phyloP scores from a whole-genome alignment of 2,329 filamentous ascomycete genomes.

The Aspergillus sp. region DNA sequence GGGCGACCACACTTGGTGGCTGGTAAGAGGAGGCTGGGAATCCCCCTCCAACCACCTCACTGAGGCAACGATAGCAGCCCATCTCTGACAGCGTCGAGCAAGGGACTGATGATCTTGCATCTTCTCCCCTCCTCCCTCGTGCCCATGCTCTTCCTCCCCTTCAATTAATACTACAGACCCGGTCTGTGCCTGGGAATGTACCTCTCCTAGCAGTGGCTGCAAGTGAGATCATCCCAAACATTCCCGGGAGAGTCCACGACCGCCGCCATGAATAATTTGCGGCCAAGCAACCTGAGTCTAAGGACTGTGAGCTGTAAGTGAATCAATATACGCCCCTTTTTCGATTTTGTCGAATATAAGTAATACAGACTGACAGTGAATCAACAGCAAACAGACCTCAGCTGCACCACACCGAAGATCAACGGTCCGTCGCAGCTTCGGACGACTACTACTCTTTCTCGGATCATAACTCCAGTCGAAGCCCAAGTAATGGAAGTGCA shows the following conservation, averaged over 20 bases:
- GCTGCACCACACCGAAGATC: conserved; percentile 37
- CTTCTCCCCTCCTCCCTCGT: too few species aligned
- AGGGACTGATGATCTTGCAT: too few species aligned
- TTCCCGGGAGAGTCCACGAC: conserved; percentile 12
- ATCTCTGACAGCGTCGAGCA: too few species aligned
- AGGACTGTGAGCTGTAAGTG: conserved; percentile 37
- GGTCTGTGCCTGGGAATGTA: too few species aligned
- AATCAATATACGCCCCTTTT: too few species aligned
- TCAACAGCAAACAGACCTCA: conserved; percentile 40
- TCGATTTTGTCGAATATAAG: neutral
- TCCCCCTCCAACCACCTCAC: too few species aligned
- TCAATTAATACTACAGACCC: too few species aligned
- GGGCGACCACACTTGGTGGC: too few species aligned
- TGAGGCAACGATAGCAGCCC: too few species aligned
- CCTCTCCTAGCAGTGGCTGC: conserved; percentile 3
- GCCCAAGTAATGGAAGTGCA: conserved; percentile 27
- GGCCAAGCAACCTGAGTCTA: conserved; percentile 22
- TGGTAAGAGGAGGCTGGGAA: too few species aligned
- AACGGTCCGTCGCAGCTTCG: conserved; percentile 45
- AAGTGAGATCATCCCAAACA: conserved; percentile 13
- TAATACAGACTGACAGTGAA: conserved; percentile 5
- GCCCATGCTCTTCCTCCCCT: too few species aligned
- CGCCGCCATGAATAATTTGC: conserved; percentile 20
- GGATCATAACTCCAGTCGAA: conserved; percentile 33
- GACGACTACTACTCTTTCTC: conserved; percentile 48